Percentiles rank a stretch among this genome's conserved stretches.
phyloP scores from a whole-genome alignment of 1,284 basidiomycete species.

The Ceratorhiza oryzae-sativae region DNA sequence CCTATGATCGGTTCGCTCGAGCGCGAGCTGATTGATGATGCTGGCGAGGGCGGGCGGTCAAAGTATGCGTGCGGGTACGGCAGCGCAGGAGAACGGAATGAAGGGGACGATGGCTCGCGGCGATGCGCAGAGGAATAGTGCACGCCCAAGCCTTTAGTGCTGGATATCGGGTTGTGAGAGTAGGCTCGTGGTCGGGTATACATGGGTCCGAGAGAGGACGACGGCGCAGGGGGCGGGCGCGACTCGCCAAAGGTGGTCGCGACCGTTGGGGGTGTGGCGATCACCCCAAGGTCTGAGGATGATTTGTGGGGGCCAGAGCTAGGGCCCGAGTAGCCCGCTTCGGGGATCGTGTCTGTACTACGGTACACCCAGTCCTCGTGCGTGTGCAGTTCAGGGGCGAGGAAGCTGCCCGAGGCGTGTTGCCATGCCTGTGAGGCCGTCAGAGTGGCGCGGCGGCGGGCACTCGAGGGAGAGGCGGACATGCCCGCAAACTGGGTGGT shows the following conservation, averaged over 20 bases:
- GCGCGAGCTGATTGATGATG: conserved; percentile 27
- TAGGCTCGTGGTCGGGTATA: conserved; percentile 2
- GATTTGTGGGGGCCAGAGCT: neutral
- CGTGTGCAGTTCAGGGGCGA: conserved; percentile 1
- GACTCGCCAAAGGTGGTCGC: neutral
- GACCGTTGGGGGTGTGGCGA: neutral
- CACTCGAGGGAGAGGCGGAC: conserved; percentile 19
- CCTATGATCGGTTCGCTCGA: conserved; percentile 7
- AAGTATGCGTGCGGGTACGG: neutral
- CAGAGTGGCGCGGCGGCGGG: conserved; percentile 26
- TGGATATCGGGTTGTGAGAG: neutral
- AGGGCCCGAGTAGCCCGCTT: neutral
- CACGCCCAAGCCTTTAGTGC: neutral
- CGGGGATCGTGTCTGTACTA: neutral
- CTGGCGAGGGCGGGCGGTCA: conserved; percentile 25
- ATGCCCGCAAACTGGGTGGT: neutral
- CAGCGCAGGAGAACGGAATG: conserved; percentile 1
- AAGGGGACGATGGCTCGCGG: conserved; percentile 25
- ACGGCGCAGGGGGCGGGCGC: neutral
- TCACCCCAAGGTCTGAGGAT: neutral
- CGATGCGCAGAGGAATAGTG: conserved; percentile 28
- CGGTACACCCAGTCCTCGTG: conserved; percentile 24
- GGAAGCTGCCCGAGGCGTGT: conserved; percentile 24
- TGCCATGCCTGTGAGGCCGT: conserved; percentile 9
- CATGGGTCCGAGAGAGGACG: neutral